Conservation (phyloP, 805 yeast genomes). For the Yamadazyma tumulicola region DNA sequence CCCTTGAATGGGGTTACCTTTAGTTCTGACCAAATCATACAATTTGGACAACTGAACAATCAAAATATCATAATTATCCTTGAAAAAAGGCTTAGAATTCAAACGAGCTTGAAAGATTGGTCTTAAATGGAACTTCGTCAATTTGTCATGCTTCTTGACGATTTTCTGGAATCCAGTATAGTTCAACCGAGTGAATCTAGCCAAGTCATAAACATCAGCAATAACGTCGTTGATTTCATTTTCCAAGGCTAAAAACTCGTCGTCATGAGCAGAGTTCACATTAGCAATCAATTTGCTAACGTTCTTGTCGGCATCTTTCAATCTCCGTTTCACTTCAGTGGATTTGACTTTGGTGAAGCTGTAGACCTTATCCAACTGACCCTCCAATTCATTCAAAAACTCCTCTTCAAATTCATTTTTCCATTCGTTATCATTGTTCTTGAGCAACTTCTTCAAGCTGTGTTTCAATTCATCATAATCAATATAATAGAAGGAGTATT, state of each 20-base stretch:
- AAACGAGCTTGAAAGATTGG: constrained; percentile 93
- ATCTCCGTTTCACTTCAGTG: constrained; percentile 79
- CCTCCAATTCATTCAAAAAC: constrained; percentile 70
- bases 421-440: constrained; percentile 62
- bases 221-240: constrained; percentile 65
- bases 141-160: constrained; percentile 93
- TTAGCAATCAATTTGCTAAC: constrained; percentile 64
- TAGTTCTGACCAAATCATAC: constrained; percentile 89
- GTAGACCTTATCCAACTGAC: constrained; percentile 88
- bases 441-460: constrained; percentile 66
- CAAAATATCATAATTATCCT: constrained; percentile 86
- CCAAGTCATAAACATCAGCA: constrained; percentile 96
- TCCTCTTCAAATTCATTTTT: constrained; percentile 73
- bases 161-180: constrained; percentile 97
- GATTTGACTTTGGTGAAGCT: constrained; percentile 86
- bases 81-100: constrained; percentile 92
- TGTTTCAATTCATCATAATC: constrained; percentile 88
- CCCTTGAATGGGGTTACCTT: constrained; percentile 93
- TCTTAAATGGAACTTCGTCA: constrained; percentile 64
- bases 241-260: constrained; percentile 42
- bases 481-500: constrained; percentile 86
- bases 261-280: constrained; percentile 31
- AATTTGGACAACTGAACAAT: constrained; percentile 86
- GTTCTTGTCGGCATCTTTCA: constrained; percentile 73
- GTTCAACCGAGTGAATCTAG: constrained; percentile 87